Conservation (phyloP, 805 yeast species). For the Wickerhamiella sergipiensis region DNA sequence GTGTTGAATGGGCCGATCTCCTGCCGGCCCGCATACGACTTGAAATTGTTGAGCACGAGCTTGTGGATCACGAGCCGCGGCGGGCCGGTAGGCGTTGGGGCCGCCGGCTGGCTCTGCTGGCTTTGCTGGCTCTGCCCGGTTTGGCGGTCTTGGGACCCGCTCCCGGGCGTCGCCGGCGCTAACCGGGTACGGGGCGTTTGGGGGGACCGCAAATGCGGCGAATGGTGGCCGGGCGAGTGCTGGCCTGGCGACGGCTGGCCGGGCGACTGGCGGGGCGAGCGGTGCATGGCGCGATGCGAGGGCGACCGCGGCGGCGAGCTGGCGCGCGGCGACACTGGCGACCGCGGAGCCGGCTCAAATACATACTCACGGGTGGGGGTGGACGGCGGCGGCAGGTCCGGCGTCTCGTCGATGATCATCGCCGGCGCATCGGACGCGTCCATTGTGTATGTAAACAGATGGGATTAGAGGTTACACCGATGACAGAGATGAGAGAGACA, state of each 20-base stretch:
- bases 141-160: too few species aligned
- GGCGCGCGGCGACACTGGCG: background rate
- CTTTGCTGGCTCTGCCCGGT: too few species aligned
- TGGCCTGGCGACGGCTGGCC: background rate
- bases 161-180: background rate
- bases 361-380: background rate
- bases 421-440: background rate
- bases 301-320: too few species aligned
- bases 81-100: background rate
- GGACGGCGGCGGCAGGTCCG: background rate
- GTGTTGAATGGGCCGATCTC: constrained; percentile 88
- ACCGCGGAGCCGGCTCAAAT: background rate
- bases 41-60: constrained; percentile 70
- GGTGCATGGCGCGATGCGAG: too few species aligned
- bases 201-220: background rate
- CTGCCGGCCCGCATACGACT: constrained; percentile 90
- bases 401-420: background rate
- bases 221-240: background rate
- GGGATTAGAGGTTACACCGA: background rate
- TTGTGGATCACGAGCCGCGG: constrained; percentile 59
- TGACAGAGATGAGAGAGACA: background rate
- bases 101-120: too few species aligned
- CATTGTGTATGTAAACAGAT: background rate
- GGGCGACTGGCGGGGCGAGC: too few species aligned
- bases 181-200: background rate